Evolutionary conservation across 345 rosid genomes (phyloP).

Genomic region (Lepidium aucheri): DNA sequence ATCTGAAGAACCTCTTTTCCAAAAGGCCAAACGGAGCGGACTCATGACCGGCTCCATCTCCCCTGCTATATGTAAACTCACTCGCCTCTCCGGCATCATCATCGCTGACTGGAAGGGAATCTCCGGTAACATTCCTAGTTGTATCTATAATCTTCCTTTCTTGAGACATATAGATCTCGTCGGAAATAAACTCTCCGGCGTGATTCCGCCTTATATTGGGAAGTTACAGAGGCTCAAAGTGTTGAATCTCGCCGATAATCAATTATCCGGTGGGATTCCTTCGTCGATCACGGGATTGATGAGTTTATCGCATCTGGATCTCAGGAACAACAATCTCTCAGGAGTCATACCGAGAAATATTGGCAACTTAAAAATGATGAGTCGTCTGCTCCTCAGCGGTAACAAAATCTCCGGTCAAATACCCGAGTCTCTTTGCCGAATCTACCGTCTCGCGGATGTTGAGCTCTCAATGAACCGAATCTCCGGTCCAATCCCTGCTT

Average conservation of each 20-base stretch:
- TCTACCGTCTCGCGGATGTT: conserved; percentile 68
- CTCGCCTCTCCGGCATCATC: conserved; percentile 43
- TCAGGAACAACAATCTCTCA: conserved; percentile 47
- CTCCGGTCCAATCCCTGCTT: conserved; percentile 42
- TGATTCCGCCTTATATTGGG: conserved; percentile 53
- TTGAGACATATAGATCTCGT: conserved; percentile 61
- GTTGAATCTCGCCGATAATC: conserved; percentile 67
- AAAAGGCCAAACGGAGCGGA: conserved; percentile 48
- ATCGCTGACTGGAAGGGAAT: conserved; percentile 78
- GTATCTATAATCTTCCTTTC: conserved; percentile 41
- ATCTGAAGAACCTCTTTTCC: conserved; percentile 77
- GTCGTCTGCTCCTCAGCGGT: conserved; percentile 51
- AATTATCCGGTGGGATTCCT: conserved; percentile 50
- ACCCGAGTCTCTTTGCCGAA: conserved; percentile 46
- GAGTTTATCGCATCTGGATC: conserved; percentile 60
- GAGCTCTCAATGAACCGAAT: conserved; percentile 55
- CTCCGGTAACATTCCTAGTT: conserved; percentile 54
- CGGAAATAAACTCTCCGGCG: conserved; percentile 64
- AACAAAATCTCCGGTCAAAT: conserved; percentile 61
- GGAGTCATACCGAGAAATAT: conserved; percentile 55
- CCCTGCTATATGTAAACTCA: conserved; percentile 58
- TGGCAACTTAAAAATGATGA: conserved; percentile 59
- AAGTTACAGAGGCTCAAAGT: conserved; percentile 41
- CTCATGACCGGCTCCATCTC: conserved; percentile 70
- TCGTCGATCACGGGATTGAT: conserved; percentile 41